Percentiles rank a stretch among this genome's conserved stretches.
Conservation (phyloP, 2,329 filamentous ascomycete species). For the Sporothrix schenckii region DNA sequence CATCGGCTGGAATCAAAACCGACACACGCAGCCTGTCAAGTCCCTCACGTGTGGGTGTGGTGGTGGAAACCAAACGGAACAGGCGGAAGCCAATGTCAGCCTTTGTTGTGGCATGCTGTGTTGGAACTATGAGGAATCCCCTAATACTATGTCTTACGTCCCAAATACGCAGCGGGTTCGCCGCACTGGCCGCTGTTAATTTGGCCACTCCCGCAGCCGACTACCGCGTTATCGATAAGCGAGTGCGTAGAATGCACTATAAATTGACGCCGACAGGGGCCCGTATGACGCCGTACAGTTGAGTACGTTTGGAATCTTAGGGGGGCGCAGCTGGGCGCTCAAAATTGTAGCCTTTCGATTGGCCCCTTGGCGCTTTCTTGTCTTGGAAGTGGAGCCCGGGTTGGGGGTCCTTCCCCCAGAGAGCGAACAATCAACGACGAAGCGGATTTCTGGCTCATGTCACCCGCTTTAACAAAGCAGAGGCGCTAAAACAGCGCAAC, state of each 20-base stretch:
- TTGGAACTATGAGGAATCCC: not conserved
- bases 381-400: not conserved
- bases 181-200: not conserved
- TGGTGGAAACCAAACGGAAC: conserved; percentile 25
- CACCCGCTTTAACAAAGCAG: conserved; percentile 40
- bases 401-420: not conserved
- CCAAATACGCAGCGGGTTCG: not conserved
- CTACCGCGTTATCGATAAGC: conserved; percentile 25
- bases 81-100: not conserved
- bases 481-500: conserved; percentile 44
- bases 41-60: not conserved
- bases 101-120: not conserved
- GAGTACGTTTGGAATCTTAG: conserved; percentile 15
- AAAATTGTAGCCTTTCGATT: not conserved
- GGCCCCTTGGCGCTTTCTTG: not conserved
- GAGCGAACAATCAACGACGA: not conserved
- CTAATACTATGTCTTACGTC: not conserved
- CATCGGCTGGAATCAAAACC: conserved; percentile 14
- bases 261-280: not conserved
- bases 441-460: not conserved
- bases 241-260: not conserved
- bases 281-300: not conserved
- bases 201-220: conserved; percentile 8
- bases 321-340: conserved; percentile 2
- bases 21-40: not conserved